Evolutionary conservation across 805 yeast species (phyloP), one percentile per base, ranked within the genome.

Genomic region (Candida schatavii): DNA sequence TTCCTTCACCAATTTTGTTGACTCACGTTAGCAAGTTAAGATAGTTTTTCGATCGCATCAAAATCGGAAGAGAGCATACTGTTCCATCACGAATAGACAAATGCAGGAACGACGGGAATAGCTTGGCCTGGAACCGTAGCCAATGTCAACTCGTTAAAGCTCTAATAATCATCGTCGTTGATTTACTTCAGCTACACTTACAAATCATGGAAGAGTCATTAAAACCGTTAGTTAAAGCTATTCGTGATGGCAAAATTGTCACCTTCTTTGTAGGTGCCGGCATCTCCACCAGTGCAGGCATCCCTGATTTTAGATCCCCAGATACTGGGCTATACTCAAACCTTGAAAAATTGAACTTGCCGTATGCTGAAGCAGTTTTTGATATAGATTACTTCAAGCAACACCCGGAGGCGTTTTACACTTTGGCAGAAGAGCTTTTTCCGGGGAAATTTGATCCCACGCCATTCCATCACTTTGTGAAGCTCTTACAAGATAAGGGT

Each of bases 301-400:
- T 90, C 35, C 99, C 98, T 0, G 99, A 91, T 60, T 91, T 91
- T 60, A 72, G 98, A 50, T 81, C 95, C 15, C 97, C 97, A 1
- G 77, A 80, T 33, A 91, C 98, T 1, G 95, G 95, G 0, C 73
- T 91, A 5, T 91, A 91, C 55, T 78, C 89, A 48, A 91, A 91
- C 57, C 68, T 91, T 39, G 72, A 83, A 17, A 73, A 79, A 48
- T 70, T 90, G 29, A 74, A 86, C 27, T 67, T 91, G 37, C 98
- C 98, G 4, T 89, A 79, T 58, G 93, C 97, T 0, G 99, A 91
- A 57, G 97, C 97, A 0, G 97, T 91, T 1, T 91, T 91, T 59
- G 97, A 90, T 56, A 83, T 91, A 32, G 90, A 83, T 15, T 91
- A 78, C 58, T 88, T 88, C 62, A 66, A 74, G 35, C 70, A 84